Conservation (phyloP, 352 stramenopile genomes). For the Phytophthora citricola region DNA sequence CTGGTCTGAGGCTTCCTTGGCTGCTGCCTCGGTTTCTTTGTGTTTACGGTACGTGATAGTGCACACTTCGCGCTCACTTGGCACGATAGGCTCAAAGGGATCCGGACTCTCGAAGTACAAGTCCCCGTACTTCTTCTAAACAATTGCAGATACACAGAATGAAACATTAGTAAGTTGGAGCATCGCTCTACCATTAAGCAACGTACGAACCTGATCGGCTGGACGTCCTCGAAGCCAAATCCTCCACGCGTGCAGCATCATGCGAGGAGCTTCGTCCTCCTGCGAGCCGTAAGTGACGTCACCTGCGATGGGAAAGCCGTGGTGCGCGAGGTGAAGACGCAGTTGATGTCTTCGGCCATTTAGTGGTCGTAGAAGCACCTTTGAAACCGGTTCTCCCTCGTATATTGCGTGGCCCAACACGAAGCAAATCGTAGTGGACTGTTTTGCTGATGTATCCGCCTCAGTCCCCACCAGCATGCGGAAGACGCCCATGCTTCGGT, state of each 20-base stretch:
- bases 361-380: slow-evolving; percentile 80
- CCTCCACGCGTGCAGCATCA: slow-evolving; percentile 88
- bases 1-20: slow-evolving; percentile 4
- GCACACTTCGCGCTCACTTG: slow-evolving; percentile 55
- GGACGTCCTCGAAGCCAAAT: slow-evolving; percentile 69
- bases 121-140: slow-evolving; percentile 62
- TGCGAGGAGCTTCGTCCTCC: slow-evolving; percentile 70
- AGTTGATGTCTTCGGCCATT: slow-evolving; percentile 87
- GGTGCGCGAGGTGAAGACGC: slow-evolving; percentile 77
- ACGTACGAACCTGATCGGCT: slow-evolving; percentile 43
- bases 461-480: slow-evolving; percentile 73
- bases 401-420: slow-evolving; percentile 71
- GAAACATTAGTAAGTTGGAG: neutral
- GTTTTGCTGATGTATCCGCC: slow-evolving; percentile 40
- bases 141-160: slow-evolving; percentile 3
- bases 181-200: neutral
- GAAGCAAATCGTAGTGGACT: slow-evolving; percentile 79
- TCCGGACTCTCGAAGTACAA: slow-evolving; percentile 72
- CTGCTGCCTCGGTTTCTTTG: slow-evolving; percentile 21
- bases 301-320: slow-evolving; percentile 78
- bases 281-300: slow-evolving; percentile 78
- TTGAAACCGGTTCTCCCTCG: slow-evolving; percentile 72
- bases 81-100: slow-evolving; percentile 71
- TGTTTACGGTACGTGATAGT: slow-evolving; percentile 68
- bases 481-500: slow-evolving; percentile 53